Percentiles rank a stretch among this genome's conserved stretches.
Conservation (phyloP, 2,329 filamentous ascomycete species). For the Pleoardoris graminearum region DNA sequence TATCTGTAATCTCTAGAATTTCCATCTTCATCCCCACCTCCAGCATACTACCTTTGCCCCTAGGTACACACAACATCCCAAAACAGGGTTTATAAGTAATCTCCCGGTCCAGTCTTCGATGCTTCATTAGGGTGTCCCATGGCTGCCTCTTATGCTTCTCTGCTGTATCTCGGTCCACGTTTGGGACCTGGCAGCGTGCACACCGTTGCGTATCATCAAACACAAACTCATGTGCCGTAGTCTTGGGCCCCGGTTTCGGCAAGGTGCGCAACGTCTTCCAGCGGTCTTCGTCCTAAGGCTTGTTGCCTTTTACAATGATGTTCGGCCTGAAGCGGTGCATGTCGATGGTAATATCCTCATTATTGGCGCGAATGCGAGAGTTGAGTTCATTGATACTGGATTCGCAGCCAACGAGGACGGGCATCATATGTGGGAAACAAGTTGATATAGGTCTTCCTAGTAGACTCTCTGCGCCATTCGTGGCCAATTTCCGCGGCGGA, state of each 20-base stretch:
- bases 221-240: slow-evolving; percentile 38
- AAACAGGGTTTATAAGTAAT: slow-evolving; percentile 68
- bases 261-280: slow-evolving; percentile 62
- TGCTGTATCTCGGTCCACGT: slow-evolving; percentile 66
- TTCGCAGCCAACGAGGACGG: slow-evolving; percentile 59
- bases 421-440: slow-evolving; percentile 64
- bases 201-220: slow-evolving; percentile 64
- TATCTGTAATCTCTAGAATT: slow-evolving; percentile 59
- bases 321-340: slow-evolving; percentile 62
- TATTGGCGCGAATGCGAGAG: slow-evolving; percentile 49
- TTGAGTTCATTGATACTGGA: slow-evolving; percentile 63
- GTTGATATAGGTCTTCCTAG: slow-evolving; percentile 59
- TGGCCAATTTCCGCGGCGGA: slow-evolving; percentile 56
- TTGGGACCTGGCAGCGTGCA: slow-evolving; percentile 65
- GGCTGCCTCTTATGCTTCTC: slow-evolving; percentile 62
- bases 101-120: slow-evolving; percentile 62
- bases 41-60: slow-evolving; percentile 58
- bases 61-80: slow-evolving; percentile 66
- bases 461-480: slow-evolving; percentile 58
- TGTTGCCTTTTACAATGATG: slow-evolving; percentile 60
- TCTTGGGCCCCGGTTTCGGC: slow-evolving; percentile 11
- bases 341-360: slow-evolving; percentile 59
- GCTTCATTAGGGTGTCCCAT: slow-evolving; percentile 65
- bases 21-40: slow-evolving; percentile 63
- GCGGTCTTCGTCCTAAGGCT: slow-evolving; percentile 64